Evolutionary conservation across 1,284 basidiomycete species (phyloP).

Genomic region (Sporisorium scitamineum): DNA sequence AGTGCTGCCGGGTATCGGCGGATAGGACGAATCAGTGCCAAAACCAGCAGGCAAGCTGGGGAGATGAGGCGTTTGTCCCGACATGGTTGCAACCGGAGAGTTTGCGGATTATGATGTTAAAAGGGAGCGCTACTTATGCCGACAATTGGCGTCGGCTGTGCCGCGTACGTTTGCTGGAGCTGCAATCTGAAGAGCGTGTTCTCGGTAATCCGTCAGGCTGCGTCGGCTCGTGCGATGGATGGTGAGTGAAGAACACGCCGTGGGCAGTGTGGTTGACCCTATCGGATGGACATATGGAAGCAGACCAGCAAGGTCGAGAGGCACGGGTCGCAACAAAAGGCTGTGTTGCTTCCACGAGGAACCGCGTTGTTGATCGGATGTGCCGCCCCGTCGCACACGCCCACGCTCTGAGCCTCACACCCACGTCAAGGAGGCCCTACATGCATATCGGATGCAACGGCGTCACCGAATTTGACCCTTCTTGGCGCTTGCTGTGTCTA

Average conservation of each 20-base stretch:
- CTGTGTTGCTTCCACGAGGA: not conserved
- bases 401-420: not conserved
- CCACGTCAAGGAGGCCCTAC: not conserved
- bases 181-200: too few relatives aligned
- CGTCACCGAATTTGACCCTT: too few relatives aligned
- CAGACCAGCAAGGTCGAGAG: not conserved
- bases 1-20: slow-evolving; percentile 53
- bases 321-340: not conserved
- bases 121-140: not conserved
- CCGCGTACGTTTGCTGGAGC: too few relatives aligned
- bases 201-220: too few relatives aligned
- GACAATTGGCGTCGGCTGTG: not conserved
- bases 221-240: not conserved
- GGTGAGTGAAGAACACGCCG: not conserved
- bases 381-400: not conserved
- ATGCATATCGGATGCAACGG: not conserved
- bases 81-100: slow-evolving; percentile 17
- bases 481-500: not conserved
- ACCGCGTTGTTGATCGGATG: too few relatives aligned
- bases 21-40: slow-evolving; percentile 61
- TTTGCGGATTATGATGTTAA: not conserved
- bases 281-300: not conserved
- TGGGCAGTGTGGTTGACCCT: not conserved
- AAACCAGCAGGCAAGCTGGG: slow-evolving; percentile 60
- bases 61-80: slow-evolving; percentile 37